Conservation (phyloP, 805 yeast species). For the Suhomyces vadensis region DNA sequence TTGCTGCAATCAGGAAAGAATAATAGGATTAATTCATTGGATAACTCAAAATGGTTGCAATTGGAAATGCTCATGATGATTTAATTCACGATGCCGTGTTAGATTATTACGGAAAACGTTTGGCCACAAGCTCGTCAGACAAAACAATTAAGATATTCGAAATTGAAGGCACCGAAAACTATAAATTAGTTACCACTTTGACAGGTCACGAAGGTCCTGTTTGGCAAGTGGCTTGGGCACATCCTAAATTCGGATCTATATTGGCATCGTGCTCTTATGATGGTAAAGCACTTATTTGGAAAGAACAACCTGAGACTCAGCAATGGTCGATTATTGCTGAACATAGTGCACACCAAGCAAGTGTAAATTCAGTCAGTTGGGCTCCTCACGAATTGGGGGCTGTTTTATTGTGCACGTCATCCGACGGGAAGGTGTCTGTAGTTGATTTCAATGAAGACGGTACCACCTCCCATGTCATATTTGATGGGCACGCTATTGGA, state of each 20-base stretch:
- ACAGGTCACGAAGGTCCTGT: conserved; percentile 97
- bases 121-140: conserved; percentile 96
- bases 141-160: conserved; percentile 94
- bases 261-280: conserved; percentile 94
- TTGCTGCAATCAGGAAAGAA: no score
- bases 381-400: conserved; percentile 98
- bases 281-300: conserved; percentile 93
- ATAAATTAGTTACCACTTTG: conserved; percentile 79
- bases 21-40: conserved; percentile 1
- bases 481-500: conserved; percentile 89
- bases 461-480: conserved; percentile 59
- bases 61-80: conserved; percentile 89
- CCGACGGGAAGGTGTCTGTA: conserved; percentile 90
- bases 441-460: conserved; percentile 92
- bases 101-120: conserved; percentile 93
- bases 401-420: conserved; percentile 81
- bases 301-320: conserved; percentile 75
- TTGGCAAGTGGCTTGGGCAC: conserved; percentile 99
- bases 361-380: conserved; percentile 94
- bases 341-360: conserved; percentile 87
- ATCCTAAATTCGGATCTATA: conserved; percentile 94
- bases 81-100: conserved; percentile 94
- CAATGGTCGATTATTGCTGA: conserved; percentile 86
- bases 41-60: conserved; percentile 59
- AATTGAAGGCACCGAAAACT: conserved; percentile 76